Evolutionary conservation across 441 rosid genomes (phyloP).

Genomic region (Populus trichocarpa): DNA sequence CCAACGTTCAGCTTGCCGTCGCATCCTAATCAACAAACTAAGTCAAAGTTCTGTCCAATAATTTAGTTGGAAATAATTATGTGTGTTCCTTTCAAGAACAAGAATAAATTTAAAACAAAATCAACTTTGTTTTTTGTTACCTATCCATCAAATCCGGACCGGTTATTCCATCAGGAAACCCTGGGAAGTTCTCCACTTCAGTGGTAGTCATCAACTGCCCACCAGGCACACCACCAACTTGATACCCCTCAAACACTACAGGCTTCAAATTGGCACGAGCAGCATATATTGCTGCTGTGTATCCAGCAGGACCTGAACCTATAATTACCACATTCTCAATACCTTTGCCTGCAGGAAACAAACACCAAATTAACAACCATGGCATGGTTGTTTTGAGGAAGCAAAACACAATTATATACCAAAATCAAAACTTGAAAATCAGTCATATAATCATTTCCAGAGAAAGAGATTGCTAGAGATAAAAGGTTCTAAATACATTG

Average conservation of each 20-base stretch:
- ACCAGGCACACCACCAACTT: conserved; percentile 96
- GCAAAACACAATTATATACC: background rate
- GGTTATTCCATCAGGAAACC: conserved; percentile 93
- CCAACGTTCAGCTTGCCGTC: conserved; percentile 95
- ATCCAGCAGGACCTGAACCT: conserved; percentile 98
- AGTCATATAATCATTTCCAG: background rate
- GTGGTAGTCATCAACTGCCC: conserved; percentile 98
- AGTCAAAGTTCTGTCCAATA: conserved; percentile 14
- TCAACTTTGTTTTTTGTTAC: conserved; percentile 24
- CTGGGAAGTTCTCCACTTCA: conserved; percentile 97
- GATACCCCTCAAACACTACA: conserved; percentile 96
- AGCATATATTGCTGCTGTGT: conserved; percentile 94
- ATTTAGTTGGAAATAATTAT: conserved; percentile 2
- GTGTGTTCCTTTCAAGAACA: background rate
- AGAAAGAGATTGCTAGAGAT: background rate
- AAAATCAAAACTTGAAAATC: background rate
- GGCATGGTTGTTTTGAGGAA: background rate
- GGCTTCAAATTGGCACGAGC: conserved; percentile 99
- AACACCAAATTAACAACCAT: conserved; percentile 4
- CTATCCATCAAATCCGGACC: conserved; percentile 99
- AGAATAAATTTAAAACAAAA: background rate
- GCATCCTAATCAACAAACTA: conserved; percentile 58
- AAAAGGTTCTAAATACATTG: background rate
- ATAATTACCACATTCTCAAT: conserved; percentile 88
- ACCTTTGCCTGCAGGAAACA: conserved; percentile 50